phyloP scores from a whole-genome alignment of 768 basidiomycete species.

The Leccinum uliginosum region DNA sequence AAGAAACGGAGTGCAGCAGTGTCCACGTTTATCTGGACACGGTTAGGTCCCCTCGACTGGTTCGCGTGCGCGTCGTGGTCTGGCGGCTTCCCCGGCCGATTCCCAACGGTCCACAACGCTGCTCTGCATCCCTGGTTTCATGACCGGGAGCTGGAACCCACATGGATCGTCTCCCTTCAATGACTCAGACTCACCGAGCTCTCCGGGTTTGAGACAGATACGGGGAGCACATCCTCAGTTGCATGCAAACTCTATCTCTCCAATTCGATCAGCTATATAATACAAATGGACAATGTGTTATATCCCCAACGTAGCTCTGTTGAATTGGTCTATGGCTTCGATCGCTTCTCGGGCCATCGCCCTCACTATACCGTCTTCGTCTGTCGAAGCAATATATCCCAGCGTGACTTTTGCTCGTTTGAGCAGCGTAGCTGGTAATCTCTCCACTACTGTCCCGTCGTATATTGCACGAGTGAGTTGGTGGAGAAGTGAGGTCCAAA shows the following conservation, averaged over 20 bases:
- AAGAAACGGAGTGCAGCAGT: not conserved
- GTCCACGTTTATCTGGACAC: not conserved
- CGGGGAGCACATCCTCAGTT: slow-evolving; percentile 50
- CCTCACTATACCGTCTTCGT: slow-evolving; percentile 66
- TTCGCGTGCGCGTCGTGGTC: slow-evolving; percentile 27
- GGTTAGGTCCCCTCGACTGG: slow-evolving; percentile 2
- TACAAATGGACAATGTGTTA: slow-evolving; percentile 1
- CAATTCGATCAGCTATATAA: not conserved
- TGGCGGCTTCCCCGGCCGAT: slow-evolving; percentile 21
- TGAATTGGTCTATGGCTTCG: slow-evolving; percentile 51
- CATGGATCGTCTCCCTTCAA: slow-evolving; percentile 57
- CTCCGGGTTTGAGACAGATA: slow-evolving; percentile 88
- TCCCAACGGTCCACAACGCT: slow-evolving; percentile 17
- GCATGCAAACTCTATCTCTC: not conserved
- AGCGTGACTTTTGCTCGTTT: slow-evolving; percentile 56
- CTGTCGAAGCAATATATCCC: slow-evolving; percentile 64
- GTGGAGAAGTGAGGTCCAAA: slow-evolving; percentile 68
- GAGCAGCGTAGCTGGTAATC: slow-evolving; percentile 32
- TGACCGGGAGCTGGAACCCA: slow-evolving; percentile 43
- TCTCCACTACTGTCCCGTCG: slow-evolving; percentile 27
- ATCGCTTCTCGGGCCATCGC: slow-evolving; percentile 72
- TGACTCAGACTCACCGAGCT: slow-evolving; percentile 75
- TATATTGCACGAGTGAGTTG: slow-evolving; percentile 51
- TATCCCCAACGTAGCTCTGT: slow-evolving; percentile 38
- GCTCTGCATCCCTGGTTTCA: slow-evolving; percentile 7